Conservation (phyloP, 345 rosid species). For the Dipteronia sinensis region DNA sequence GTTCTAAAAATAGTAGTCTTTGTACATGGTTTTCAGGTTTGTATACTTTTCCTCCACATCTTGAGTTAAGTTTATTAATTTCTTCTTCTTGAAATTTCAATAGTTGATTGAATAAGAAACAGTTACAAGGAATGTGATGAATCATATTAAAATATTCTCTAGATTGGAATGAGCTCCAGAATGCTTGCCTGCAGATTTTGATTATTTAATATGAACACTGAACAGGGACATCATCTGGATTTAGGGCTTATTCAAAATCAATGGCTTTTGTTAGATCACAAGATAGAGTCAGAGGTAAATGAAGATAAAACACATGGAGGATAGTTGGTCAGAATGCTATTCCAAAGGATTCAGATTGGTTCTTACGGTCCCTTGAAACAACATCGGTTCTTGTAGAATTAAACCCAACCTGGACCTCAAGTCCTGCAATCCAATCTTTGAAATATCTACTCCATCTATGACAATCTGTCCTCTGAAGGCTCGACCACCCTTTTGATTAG, state of each 20-base stretch:
- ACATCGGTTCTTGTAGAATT: constrained; percentile 84
- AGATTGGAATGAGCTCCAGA: background rate
- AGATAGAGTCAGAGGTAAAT: constrained; percentile 84
- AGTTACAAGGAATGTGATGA: background rate
- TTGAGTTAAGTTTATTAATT: background rate
- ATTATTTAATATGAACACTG: constrained; percentile 31
- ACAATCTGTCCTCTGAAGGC: constrained; percentile 70
- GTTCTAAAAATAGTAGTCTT: no score
- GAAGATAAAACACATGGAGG: constrained; percentile 88
- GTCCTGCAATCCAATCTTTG: constrained; percentile 72
- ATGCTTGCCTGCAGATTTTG: background rate
- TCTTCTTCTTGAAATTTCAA: background rate
- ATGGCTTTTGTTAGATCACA: constrained; percentile 94
- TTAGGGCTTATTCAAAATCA: constrained; percentile 87
- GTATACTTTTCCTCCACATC: constrained; percentile 9
- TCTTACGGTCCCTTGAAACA: constrained; percentile 87
- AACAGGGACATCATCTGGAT: constrained; percentile 95
- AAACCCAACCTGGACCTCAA: constrained; percentile 74
- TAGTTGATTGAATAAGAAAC: background rate
- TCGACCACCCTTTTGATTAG: constrained; percentile 79
- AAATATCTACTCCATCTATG: constrained; percentile 75
- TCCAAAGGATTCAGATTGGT: constrained; percentile 75
- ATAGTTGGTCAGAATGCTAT: constrained; percentile 59
- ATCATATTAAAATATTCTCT: background rate
- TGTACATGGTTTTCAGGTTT: constrained; percentile 97